Evolutionary conservation across 73 alveolate genomes (phyloP).

Genomic region (Paraurostyla sp.): DNA sequence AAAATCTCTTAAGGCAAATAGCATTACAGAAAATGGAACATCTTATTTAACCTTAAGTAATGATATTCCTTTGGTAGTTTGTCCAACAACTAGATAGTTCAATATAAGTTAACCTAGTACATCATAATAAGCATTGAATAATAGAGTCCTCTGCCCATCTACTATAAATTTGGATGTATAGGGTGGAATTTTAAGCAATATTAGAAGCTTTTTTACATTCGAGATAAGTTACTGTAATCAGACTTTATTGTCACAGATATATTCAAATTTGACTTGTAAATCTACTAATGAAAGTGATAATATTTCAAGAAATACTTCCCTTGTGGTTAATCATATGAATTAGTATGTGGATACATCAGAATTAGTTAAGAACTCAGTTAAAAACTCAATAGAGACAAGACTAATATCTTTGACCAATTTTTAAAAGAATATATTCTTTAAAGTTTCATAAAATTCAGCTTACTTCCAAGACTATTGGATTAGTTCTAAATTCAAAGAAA

Average conservation of each 20-base stretch:
- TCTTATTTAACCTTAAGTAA: no score
- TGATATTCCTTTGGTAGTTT: no score
- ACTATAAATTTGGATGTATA: not conserved
- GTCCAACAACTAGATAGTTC: no score
- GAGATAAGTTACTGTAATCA: not conserved
- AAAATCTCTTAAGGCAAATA: no score
- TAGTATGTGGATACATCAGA: not conserved
- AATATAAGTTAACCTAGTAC: no score
- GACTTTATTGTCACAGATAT: not conserved
- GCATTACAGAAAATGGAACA: no score
- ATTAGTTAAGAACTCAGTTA: not conserved
- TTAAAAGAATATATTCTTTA: not conserved
- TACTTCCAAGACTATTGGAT: conserved; percentile 2
- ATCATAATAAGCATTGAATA: no score
- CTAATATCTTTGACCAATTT: not conserved
- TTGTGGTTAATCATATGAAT: not conserved
- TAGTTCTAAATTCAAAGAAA: not conserved
- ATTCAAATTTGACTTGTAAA: not conserved
- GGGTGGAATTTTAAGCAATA: not conserved
- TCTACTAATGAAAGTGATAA: not conserved
- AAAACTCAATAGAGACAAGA: not conserved
- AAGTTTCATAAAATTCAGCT: not conserved
- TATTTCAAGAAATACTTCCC: not conserved
- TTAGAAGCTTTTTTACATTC: not conserved
- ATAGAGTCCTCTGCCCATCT: no score